Percentiles rank a stretch among this genome's conserved stretches.
phyloP scores from a whole-genome alignment of 352 stramenopile genomes.

The Aphanomyces euteiches region DNA sequence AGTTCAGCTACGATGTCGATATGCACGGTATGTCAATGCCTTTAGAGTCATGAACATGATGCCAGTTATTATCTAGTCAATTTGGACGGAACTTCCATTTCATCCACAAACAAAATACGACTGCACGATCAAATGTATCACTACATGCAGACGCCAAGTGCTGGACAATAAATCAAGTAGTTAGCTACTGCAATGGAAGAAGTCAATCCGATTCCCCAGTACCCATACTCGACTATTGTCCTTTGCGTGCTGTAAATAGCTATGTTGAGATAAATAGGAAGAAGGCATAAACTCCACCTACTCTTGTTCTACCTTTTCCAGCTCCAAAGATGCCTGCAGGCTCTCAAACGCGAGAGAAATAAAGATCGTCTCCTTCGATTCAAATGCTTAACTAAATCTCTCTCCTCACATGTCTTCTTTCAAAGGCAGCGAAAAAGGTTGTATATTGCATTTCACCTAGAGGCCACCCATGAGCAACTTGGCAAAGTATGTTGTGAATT shows the following conservation, averaged over 20 bases:
- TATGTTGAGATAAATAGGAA: no score
- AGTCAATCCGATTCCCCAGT: no score
- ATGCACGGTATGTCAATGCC: constrained; percentile 54
- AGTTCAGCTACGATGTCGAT: constrained; percentile 95
- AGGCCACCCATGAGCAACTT: no score
- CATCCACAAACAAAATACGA: constrained; percentile 77
- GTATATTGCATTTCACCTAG: neutral
- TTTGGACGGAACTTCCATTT: constrained; percentile 85
- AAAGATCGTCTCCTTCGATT: constrained; percentile 28
- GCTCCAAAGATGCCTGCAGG: no score
- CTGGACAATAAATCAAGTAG: constrained; percentile 3
- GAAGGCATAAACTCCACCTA: no score
- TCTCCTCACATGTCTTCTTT: neutral
- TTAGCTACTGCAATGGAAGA: no score
- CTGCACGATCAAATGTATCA: constrained; percentile 96
- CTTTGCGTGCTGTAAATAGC: no score
- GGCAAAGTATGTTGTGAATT: neutral
- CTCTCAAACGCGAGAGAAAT: neutral
- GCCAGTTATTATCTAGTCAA: constrained; percentile 43
- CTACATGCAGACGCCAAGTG: constrained; percentile 61
- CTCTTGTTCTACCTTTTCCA: no score
- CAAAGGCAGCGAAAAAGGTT: neutral
- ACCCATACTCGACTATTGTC: no score
- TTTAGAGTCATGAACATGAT: neutral
- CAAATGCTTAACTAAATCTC: constrained; percentile 24